These are phyloP conservation scores for Aspergillus caelatus DNA, from an alignment of 2,329 filamentous ascomycete genomes.

Conservation along the genomic window DNA sequence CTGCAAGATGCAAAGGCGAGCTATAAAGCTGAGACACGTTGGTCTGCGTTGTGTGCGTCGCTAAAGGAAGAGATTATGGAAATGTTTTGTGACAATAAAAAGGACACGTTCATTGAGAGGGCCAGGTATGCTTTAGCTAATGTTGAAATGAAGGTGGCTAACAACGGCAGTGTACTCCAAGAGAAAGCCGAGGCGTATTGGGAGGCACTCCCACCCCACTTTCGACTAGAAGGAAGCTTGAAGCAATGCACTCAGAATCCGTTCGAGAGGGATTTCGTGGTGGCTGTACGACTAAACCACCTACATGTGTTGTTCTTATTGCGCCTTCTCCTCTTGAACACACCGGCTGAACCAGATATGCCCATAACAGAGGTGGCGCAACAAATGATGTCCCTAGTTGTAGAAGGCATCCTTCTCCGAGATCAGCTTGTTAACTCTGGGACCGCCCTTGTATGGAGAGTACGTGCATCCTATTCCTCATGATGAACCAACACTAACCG, in stretches of 20 bases:
- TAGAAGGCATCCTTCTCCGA: conserved; percentile 30
- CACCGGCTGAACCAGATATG: conserved; percentile 27
- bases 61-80: conserved; percentile 33
- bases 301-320: conserved; percentile 32
- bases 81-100: conserved; percentile 27
- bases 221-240: conserved; percentile 25
- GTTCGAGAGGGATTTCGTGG: conserved; percentile 31
- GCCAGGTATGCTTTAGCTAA: conserved; percentile 15
- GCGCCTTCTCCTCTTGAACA: conserved; percentile 25
- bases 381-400: conserved; percentile 30
- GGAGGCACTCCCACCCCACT: conserved; percentile 24
- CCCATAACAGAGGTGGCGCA: conserved; percentile 29
- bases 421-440: conserved; percentile 32
- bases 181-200: conserved; percentile 25
- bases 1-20: conserved; percentile 25
- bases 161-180: conserved; percentile 27
- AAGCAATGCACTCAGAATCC: conserved; percentile 24
- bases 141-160: neutral
- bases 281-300: conserved; percentile 29
- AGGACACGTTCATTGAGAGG: conserved; percentile 21
- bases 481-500: neutral
- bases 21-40: conserved; percentile 30
- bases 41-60: conserved; percentile 31
- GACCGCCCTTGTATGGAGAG: conserved; percentile 32
- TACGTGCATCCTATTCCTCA: conserved; percentile 4